Conservation (phyloP, 306 rosid species). For the Lathyrus aphaca region DNA sequence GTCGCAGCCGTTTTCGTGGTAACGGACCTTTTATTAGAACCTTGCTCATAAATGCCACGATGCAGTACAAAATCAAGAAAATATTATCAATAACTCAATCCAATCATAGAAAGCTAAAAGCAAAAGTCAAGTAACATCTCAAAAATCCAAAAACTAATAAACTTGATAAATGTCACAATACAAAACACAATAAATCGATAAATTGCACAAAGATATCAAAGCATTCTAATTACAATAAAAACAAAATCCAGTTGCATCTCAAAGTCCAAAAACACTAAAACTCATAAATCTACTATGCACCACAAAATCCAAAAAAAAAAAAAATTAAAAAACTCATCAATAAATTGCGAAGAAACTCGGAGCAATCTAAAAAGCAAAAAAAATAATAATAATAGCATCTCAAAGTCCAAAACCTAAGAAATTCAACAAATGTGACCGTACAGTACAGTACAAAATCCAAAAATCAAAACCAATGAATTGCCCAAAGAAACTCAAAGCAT, state of each 20-base stretch:
- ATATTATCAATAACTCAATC: background rate
- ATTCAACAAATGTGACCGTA: too few relatives aligned
- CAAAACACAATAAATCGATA: background rate
- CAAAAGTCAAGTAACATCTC: conserved; percentile 13
- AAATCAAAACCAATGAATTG: background rate
- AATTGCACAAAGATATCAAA: background rate
- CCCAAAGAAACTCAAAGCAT: background rate
- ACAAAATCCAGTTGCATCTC: background rate
- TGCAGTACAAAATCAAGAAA: background rate
- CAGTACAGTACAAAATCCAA: background rate
- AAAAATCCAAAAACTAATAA: background rate
- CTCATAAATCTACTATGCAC: too few relatives aligned
- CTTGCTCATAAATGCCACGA: background rate
- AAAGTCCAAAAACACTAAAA: background rate
- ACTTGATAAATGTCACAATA: background rate
- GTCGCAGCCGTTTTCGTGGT: background rate
- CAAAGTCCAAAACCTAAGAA: background rate
- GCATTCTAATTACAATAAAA: background rate
- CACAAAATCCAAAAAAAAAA: too few relatives aligned
- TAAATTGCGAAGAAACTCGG: background rate
- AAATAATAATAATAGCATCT: background rate
- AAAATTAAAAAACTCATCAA: too few relatives aligned
- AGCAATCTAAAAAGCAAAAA: background rate
- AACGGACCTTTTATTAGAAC: background rate
- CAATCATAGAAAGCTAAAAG: background rate